Evolutionary conservation across 306 rosid genomes (phyloP).

Genomic region (Cucumis cinereus): DNA sequence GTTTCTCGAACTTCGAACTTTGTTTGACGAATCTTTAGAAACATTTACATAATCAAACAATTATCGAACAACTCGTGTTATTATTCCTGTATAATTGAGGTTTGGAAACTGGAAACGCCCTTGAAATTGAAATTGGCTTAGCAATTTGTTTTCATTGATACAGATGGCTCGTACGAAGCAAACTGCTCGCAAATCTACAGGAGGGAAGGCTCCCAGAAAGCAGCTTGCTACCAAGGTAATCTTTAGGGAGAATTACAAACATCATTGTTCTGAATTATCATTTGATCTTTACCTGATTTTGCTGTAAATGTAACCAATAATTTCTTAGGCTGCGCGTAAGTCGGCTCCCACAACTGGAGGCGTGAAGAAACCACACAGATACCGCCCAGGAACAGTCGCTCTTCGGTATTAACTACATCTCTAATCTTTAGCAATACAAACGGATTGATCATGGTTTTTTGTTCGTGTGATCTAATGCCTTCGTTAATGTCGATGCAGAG

Average conservation of each 20-base stretch:
- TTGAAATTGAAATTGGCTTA: not conserved
- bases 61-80: not conserved
- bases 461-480: not conserved
- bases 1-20: not conserved
- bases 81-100: too few relatives aligned
- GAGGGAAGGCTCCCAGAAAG: constrained; percentile 32
- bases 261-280: not conserved
- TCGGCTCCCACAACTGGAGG: constrained; percentile 42
- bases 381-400: constrained; percentile 28
- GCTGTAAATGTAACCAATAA: too few relatives aligned
- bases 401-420: not conserved
- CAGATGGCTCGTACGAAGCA: constrained; percentile 41
- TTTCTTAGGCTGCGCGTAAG: constrained; percentile 36
- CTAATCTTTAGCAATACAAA: not conserved
- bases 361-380: constrained; percentile 44
- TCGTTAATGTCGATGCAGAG: not conserved
- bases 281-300: not conserved
- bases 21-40: not conserved
- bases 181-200: constrained; percentile 31
- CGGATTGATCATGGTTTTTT: not conserved
- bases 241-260: not conserved
- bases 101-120: too few relatives aligned
- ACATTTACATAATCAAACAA: not conserved
- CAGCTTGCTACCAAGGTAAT: constrained; percentile 28
- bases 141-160: not conserved